Conservation (phyloP, 129 eudicot genomes). For the Chrysanthemum seticuspe region DNA sequence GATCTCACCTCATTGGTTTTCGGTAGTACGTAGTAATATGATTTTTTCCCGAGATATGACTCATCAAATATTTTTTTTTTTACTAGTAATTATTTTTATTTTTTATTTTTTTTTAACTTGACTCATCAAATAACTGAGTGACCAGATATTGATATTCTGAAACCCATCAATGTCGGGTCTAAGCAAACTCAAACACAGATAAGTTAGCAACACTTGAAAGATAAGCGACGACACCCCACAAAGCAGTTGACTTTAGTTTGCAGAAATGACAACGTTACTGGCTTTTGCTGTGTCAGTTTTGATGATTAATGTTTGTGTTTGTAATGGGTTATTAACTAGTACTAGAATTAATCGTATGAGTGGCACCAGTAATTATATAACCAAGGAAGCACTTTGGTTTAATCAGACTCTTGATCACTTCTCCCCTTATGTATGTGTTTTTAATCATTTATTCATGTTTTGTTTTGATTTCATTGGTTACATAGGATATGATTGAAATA, state of each 20-base stretch:
- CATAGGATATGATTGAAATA: neutral
- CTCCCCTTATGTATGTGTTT: constrained; percentile 53
- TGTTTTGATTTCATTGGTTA: neutral
- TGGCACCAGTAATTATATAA: constrained; percentile 44
- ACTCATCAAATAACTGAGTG: too few relatives aligned
- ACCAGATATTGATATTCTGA: too few relatives aligned
- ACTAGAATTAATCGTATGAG: constrained; percentile 34
- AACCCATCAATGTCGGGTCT: constrained; percentile 1
- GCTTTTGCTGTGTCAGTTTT: constrained; percentile 11
- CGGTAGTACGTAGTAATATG: too few relatives aligned
- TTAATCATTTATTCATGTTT: neutral
- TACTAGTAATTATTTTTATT: too few relatives aligned
- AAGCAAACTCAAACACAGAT: neutral
- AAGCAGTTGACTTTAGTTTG: neutral
- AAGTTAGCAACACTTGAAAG: constrained; percentile 13
- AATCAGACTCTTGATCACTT: constrained; percentile 95
- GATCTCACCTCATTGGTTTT: too few relatives aligned
- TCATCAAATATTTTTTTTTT: too few relatives aligned
- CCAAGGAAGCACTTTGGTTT: constrained; percentile 65
- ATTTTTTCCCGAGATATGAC: too few relatives aligned
- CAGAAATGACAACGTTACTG: constrained; percentile 20
- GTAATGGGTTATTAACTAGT: constrained; percentile 32
- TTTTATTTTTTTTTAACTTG: too few relatives aligned
- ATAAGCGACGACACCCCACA: constrained; percentile 4
- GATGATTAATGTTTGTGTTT: constrained; percentile 24